Percentiles rank a stretch among this genome's conserved stretches.
phyloP scores from a whole-genome alignment of 768 basidiomycete species.

The Obba rivulosa region DNA sequence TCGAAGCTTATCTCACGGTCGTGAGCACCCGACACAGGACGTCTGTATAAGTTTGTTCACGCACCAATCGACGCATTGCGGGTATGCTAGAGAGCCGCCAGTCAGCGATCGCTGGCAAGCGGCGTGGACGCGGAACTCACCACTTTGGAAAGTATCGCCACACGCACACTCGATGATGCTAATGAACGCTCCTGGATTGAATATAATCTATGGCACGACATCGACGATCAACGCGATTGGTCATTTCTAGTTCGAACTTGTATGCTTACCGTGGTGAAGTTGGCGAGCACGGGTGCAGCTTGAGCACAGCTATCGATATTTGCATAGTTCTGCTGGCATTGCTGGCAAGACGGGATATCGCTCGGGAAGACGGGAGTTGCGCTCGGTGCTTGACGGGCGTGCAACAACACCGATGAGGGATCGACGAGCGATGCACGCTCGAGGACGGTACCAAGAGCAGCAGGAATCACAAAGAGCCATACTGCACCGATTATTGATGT shows the following conservation, averaged over 20 bases:
- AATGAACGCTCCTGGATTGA: slow-evolving; percentile 59
- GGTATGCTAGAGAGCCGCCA: slow-evolving; percentile 30
- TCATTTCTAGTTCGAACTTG: background rate
- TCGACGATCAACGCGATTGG: background rate
- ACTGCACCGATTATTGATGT: too few species aligned
- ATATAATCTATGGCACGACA: slow-evolving; percentile 43
- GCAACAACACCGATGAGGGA: too few species aligned
- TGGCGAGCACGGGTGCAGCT: slow-evolving; percentile 52
- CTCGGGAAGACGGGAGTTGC: slow-evolving; percentile 43
- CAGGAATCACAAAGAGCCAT: too few species aligned
- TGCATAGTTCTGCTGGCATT: slow-evolving; percentile 46
- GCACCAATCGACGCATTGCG: slow-evolving; percentile 67
- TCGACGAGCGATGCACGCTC: too few species aligned
- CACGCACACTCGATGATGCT: slow-evolving; percentile 62
- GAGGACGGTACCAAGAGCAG: too few species aligned
- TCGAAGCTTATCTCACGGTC: slow-evolving; percentile 38
- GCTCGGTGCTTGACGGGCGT: too few species aligned
- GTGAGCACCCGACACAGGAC: background rate
- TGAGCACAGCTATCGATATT: slow-evolving; percentile 53
- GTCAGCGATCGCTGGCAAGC: too few species aligned
- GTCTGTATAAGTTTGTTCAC: slow-evolving; percentile 2
- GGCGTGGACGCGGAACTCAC: slow-evolving; percentile 4
- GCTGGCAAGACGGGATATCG: slow-evolving; percentile 51
- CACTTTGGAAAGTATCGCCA: slow-evolving; percentile 38
- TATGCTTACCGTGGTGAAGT: slow-evolving; percentile 48